A percentile compares a stretch with the other conserved stretches of the same genome.
Conservation (phyloP, 2,329 filamentous ascomycete genomes). For the Lithohypha guttulata region DNA sequence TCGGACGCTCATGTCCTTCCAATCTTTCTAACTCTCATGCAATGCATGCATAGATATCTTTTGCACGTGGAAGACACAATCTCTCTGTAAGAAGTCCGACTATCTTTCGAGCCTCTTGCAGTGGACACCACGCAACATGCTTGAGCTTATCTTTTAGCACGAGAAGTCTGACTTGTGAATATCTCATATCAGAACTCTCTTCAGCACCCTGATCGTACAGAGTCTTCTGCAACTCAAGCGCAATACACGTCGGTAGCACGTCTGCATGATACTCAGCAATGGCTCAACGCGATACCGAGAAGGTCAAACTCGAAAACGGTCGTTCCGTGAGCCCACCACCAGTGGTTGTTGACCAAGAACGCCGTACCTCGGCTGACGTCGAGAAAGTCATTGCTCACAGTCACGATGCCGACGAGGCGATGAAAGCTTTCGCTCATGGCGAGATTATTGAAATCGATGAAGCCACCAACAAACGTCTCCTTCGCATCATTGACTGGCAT, state of each 20-base stretch:
- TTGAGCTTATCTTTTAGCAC: too few species aligned
- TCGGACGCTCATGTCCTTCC: too few species aligned
- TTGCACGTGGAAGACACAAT: background rate
- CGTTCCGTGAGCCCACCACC: background rate
- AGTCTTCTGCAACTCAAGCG: too few species aligned
- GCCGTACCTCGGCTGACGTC: constrained; percentile 1
- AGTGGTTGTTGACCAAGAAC: background rate
- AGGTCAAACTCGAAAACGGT: background rate
- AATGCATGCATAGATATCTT: too few species aligned
- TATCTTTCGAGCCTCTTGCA: too few species aligned
- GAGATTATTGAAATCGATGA: constrained; percentile 44
- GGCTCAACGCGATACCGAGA: constrained; percentile 3
- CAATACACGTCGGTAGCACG: too few species aligned
- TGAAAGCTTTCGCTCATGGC: constrained; percentile 45
- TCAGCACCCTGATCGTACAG: too few species aligned
- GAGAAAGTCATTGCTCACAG: constrained; percentile 40
- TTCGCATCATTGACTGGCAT: constrained; percentile 53
- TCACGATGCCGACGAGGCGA: constrained; percentile 50
- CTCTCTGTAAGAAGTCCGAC: background rate
- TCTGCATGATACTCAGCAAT: too few species aligned
- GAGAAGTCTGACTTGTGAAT: too few species aligned
- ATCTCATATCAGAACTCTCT: too few species aligned
- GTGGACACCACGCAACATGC: too few species aligned
- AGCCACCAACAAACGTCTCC: constrained; percentile 46
- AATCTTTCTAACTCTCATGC: too few species aligned